Conservation (phyloP, 1,139 yeast species). For the Kodamaea sp. region DNA sequence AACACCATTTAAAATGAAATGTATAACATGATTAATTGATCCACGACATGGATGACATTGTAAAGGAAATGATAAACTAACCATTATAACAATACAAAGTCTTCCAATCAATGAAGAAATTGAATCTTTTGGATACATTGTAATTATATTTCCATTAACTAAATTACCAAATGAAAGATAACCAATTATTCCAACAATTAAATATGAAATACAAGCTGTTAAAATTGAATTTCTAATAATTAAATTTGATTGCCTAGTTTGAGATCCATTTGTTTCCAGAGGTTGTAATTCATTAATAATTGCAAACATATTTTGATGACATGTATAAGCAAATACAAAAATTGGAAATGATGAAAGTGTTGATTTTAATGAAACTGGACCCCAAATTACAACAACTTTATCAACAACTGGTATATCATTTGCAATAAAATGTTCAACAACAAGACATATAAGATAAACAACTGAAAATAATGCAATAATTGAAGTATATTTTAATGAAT, state of each 20-base stretch:
- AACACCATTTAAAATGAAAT: constrained; percentile 40
- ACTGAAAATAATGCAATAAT: constrained; percentile 80
- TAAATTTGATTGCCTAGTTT: constrained; percentile 49
- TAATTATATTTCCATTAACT: constrained; percentile 66
- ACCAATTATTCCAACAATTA: constrained; percentile 76
- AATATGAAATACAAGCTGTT: constrained; percentile 56
- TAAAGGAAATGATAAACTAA: constrained; percentile 65
- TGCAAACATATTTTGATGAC: constrained; percentile 92
- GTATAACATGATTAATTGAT: constrained; percentile 65
- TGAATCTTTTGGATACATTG: constrained; percentile 60
- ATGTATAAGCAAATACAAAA: constrained; percentile 89
- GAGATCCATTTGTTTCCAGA: constrained; percentile 36
- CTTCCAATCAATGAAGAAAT: constrained; percentile 63
- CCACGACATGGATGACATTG: constrained; percentile 81
- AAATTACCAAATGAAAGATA: constrained; percentile 80
- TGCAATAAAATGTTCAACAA: constrained; percentile 57
- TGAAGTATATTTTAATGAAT: constrained; percentile 82
- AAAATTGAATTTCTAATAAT: constrained; percentile 58
- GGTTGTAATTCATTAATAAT: constrained; percentile 69
- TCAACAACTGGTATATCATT: constrained; percentile 28
- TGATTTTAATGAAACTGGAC: constrained; percentile 36
- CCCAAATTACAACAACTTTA: constrained; percentile 27
- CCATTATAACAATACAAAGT: constrained; percentile 66
- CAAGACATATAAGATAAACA: constrained; percentile 71
- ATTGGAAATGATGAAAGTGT: constrained; percentile 69